A percentile compares a stretch with the other conserved stretches of the same genome.
These are phyloP conservation scores for Alternaria atra DNA, from an alignment of 2,329 filamentous ascomycete genomes.

Conservation along the genomic window DNA sequence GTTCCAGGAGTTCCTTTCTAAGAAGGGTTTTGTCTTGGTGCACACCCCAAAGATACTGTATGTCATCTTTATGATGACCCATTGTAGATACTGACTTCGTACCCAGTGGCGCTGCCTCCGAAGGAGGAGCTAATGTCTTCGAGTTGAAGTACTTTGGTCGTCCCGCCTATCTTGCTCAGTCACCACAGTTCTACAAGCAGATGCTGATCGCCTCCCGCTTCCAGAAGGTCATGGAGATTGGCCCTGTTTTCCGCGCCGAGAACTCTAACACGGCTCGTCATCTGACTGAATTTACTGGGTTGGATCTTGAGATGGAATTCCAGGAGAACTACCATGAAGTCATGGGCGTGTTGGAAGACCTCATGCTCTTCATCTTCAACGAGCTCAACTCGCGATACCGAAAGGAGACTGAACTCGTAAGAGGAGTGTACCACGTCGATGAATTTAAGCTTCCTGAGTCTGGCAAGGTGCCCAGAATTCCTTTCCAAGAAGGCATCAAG, in stretches of 20 bases:
- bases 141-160: constrained; percentile 87
- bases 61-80: background rate
- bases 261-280: constrained; percentile 85
- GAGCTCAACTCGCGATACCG: constrained; percentile 73
- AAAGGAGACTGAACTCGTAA: constrained; percentile 76
- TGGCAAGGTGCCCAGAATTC: constrained; percentile 78
- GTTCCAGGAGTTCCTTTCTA: constrained; percentile 81
- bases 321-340: constrained; percentile 81
- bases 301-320: constrained; percentile 92
- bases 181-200: constrained; percentile 88
- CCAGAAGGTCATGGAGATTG: constrained; percentile 80
- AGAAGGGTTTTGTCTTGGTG: constrained; percentile 80
- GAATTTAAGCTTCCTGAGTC: constrained; percentile 77
- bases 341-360: constrained; percentile 73
- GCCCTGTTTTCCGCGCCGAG: constrained; percentile 86
- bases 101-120: constrained; percentile 75
- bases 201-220: constrained; percentile 82
- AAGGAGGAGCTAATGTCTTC: constrained; percentile 94
- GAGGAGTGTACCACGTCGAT: constrained; percentile 77
- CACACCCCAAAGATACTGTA: constrained; percentile 76
- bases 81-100: background rate
- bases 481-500: constrained; percentile 79
- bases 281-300: constrained; percentile 88
- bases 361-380: constrained; percentile 81
- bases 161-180: constrained; percentile 81